phyloP scores from a whole-genome alignment of 108 stramenopile species.

The Discostella stelligeroides region DNA sequence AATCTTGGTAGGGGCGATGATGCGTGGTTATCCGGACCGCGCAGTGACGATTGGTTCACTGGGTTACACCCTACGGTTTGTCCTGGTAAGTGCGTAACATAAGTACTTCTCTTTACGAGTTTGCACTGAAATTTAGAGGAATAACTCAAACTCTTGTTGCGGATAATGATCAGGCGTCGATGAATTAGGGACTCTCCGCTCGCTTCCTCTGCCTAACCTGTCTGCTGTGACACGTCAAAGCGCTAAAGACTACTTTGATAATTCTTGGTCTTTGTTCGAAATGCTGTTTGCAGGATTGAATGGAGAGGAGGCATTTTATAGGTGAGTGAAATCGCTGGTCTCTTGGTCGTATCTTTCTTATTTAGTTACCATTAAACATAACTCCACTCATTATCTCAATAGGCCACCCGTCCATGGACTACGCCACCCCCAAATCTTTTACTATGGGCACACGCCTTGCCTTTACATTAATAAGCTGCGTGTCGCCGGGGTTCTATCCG shows the following conservation, averaged over 20 bases:
- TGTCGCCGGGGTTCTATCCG: slow-evolving; percentile 77
- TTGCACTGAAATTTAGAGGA: no score
- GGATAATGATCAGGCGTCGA: slow-evolving; percentile 50
- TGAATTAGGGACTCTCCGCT: slow-evolving; percentile 56
- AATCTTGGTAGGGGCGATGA: slow-evolving; percentile 74
- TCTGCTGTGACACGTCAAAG: slow-evolving; percentile 70
- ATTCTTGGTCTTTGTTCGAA: slow-evolving; percentile 92
- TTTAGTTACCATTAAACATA: neutral
- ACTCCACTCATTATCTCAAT: neutral
- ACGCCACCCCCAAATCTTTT: slow-evolving; percentile 91
- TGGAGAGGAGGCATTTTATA: slow-evolving; percentile 90
- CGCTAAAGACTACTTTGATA: slow-evolving; percentile 89
- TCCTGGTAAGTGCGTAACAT: slow-evolving; percentile 51
- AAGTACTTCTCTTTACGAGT: neutral
- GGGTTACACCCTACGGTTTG: slow-evolving; percentile 60
- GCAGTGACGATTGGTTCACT: slow-evolving; percentile 74
- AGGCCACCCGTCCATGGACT: slow-evolving; percentile 85
- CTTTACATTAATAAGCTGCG: slow-evolving; percentile 93
- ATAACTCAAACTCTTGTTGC: neutral
- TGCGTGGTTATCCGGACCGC: slow-evolving; percentile 67
- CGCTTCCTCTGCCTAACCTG: slow-evolving; percentile 74
- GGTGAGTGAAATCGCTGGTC: slow-evolving; percentile 32
- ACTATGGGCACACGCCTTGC: slow-evolving; percentile 94
- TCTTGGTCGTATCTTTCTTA: neutral
- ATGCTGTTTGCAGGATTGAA: slow-evolving; percentile 87